A percentile compares a stretch with the other conserved stretches of the same genome.
Evolutionary conservation across 2,329 filamentous ascomycete genomes (phyloP).

Genomic region (Thermothelomyces thermophilus): DNA sequence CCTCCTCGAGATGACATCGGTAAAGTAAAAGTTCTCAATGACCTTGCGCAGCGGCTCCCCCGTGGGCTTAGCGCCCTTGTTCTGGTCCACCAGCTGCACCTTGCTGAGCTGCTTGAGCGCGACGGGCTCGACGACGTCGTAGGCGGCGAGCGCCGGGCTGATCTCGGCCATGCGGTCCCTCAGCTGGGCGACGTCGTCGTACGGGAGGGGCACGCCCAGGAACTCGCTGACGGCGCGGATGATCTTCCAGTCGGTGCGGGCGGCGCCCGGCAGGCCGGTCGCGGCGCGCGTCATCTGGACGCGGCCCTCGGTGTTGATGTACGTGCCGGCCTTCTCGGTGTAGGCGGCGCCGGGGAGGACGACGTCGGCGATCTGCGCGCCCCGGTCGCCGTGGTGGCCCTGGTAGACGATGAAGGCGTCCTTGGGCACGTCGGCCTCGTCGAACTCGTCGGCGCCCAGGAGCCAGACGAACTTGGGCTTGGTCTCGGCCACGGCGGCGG

Average conservation of each 20-base stretch:
- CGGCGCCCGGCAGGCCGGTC: slow-evolving; percentile 79
- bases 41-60: slow-evolving; percentile 73
- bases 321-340: slow-evolving; percentile 93
- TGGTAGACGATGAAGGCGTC: slow-evolving; percentile 97
- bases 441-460: slow-evolving; percentile 88
- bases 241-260: slow-evolving; percentile 98
- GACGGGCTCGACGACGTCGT: slow-evolving; percentile 83
- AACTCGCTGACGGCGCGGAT: slow-evolving; percentile 90
- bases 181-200: slow-evolving; percentile 84
- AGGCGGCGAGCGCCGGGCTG: slow-evolving; percentile 79
- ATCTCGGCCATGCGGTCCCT: slow-evolving; percentile 94
- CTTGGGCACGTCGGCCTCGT: slow-evolving; percentile 80
- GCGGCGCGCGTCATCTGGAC: slow-evolving; percentile 90
- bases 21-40: slow-evolving; percentile 97
- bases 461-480: slow-evolving; percentile 96
- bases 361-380: slow-evolving; percentile 87
- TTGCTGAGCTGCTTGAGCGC: slow-evolving; percentile 72
- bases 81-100: slow-evolving; percentile 92
- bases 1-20: slow-evolving; percentile 94
- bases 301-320: slow-evolving; percentile 95
- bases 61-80: slow-evolving; percentile 74
- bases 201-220: slow-evolving; percentile 77
- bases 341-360: slow-evolving; percentile 92
- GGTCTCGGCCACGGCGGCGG: slow-evolving; percentile 70
- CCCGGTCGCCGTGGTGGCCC: slow-evolving; percentile 92